Conservation (phyloP, 768 basidiomycete genomes). For the Mycena crocata region DNA sequence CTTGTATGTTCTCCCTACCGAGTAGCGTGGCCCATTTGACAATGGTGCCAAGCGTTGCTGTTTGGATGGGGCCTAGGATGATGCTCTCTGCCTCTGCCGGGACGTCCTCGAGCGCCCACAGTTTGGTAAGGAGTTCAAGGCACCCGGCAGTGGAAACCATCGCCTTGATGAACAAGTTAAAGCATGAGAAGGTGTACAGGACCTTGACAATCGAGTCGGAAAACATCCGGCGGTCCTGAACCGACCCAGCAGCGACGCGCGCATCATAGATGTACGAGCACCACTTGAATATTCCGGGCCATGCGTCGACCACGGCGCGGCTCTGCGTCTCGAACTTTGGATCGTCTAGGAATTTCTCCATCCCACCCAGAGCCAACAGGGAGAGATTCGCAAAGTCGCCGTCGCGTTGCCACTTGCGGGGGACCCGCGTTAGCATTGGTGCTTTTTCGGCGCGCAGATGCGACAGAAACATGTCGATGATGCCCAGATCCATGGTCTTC, state of each 20-base stretch:
- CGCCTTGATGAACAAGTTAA: slow-evolving; percentile 38
- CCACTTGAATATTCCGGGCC: slow-evolving; percentile 53
- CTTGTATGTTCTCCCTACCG: neutral
- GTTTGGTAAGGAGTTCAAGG: slow-evolving; percentile 47
- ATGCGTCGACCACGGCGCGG: slow-evolving; percentile 37
- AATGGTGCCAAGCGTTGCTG: slow-evolving; percentile 45
- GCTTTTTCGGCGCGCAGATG: slow-evolving; percentile 41
- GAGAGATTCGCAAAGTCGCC: slow-evolving; percentile 45
- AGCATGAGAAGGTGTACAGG: slow-evolving; percentile 43
- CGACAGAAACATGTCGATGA: slow-evolving; percentile 43
- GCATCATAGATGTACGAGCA: slow-evolving; percentile 45
- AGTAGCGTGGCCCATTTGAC: slow-evolving; percentile 35
- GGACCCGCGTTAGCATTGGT: slow-evolving; percentile 21
- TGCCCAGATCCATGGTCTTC: slow-evolving; percentile 34
- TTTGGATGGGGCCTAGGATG: slow-evolving; percentile 40
- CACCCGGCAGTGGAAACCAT: slow-evolving; percentile 46
- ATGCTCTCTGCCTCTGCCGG: slow-evolving; percentile 30
- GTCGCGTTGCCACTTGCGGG: slow-evolving; percentile 28
- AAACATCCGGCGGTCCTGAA: slow-evolving; percentile 30
- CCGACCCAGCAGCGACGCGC: slow-evolving; percentile 35
- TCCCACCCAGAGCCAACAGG: slow-evolving; percentile 44
- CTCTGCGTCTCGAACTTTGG: slow-evolving; percentile 34
- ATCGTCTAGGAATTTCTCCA: slow-evolving; percentile 35
- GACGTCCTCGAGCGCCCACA: slow-evolving; percentile 45
- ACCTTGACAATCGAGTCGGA: slow-evolving; percentile 43